Conservation (phyloP, 352 stramenopile species). For the Phytopythium montanum region DNA sequence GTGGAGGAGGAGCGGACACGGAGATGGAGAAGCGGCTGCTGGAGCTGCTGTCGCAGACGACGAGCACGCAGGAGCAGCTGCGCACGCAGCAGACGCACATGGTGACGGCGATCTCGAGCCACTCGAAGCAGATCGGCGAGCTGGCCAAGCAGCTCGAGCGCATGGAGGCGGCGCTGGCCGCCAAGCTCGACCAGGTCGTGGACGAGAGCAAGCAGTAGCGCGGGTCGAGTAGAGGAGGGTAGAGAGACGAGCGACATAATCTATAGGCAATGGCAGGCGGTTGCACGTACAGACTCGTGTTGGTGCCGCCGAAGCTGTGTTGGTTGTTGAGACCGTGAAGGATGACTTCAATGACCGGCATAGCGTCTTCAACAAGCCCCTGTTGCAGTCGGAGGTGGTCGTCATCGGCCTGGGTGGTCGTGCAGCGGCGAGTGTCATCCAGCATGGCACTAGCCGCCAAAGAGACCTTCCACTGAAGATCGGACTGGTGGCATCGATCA, state of each 20-base stretch:
- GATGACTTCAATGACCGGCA: too few relatives aligned
- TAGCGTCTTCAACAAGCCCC: too few relatives aligned
- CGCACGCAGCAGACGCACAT: constrained; percentile 52
- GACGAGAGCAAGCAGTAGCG: neutral
- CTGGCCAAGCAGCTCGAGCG: constrained; percentile 50
- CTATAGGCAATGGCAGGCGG: constrained; percentile 1
- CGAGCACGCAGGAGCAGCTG: constrained; percentile 49
- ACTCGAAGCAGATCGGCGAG: constrained; percentile 53
- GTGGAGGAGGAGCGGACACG: constrained; percentile 18
- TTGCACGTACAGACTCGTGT: neutral
- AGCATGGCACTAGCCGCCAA: too few relatives aligned
- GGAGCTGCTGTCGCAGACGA: constrained; percentile 51
- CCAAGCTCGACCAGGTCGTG: constrained; percentile 31
- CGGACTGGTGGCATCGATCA: too few relatives aligned
- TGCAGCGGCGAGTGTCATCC: too few relatives aligned
- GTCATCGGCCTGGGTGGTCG: too few relatives aligned
- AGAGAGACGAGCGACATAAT: constrained; percentile 4
- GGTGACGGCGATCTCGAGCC: constrained; percentile 41
- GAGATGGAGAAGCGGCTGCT: constrained; percentile 27
- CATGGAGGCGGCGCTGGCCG: constrained; percentile 42
- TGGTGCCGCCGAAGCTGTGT: too few relatives aligned
- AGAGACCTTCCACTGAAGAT: too few relatives aligned
- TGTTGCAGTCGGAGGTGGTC: too few relatives aligned
- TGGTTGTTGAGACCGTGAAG: too few relatives aligned
- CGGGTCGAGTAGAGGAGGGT: neutral